phyloP scores from a whole-genome alignment of 2,329 filamentous ascomycete species.

The Paramyrothecium sp. region DNA sequence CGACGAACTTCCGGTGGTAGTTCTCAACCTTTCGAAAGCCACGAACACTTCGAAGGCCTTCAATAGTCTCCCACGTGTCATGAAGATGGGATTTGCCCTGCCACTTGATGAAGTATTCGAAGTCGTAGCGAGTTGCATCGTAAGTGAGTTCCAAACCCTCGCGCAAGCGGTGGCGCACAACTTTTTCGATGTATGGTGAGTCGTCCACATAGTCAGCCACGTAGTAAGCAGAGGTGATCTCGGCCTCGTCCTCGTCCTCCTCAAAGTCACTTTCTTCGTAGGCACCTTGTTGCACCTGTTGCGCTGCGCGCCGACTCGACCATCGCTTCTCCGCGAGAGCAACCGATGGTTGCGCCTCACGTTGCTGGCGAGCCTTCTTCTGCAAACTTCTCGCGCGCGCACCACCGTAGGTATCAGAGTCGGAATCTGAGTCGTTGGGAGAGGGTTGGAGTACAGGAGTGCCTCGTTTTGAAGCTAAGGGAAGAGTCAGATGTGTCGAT shows the following conservation, averaged over 20 bases:
- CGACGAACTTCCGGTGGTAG: slow-evolving; percentile 82
- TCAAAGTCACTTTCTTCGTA: slow-evolving; percentile 69
- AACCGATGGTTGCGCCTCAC: slow-evolving; percentile 65
- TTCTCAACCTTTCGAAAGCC: slow-evolving; percentile 91
- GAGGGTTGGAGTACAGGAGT: slow-evolving; percentile 55
- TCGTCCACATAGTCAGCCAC: slow-evolving; percentile 70
- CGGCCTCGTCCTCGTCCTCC: slow-evolving; percentile 61
- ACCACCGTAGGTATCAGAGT: slow-evolving; percentile 77
- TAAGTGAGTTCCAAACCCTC: slow-evolving; percentile 60
- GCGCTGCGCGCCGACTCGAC: slow-evolving; percentile 81
- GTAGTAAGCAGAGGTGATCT: slow-evolving; percentile 61
- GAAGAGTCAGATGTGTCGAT: slow-evolving; percentile 13
- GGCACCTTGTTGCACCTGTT: slow-evolving; percentile 63
- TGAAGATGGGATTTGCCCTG: slow-evolving; percentile 93
- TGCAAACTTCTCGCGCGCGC: slow-evolving; percentile 65
- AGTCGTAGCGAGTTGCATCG: slow-evolving; percentile 68
- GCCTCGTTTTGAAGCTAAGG: slow-evolving; percentile 57
- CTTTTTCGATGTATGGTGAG: slow-evolving; percentile 83
- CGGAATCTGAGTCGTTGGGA: slow-evolving; percentile 63
- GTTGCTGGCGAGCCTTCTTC: slow-evolving; percentile 76
- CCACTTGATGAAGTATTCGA: slow-evolving; percentile 95
- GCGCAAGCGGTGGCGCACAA: slow-evolving; percentile 81
- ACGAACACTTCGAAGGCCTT: slow-evolving; percentile 71
- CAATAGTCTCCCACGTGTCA: slow-evolving; percentile 88
- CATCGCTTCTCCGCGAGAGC: slow-evolving; percentile 82